Base-by-base conservation (phyloP, 2,329 filamentous ascomycete species). In the Pseudogymnoascus sp. region DNA sequence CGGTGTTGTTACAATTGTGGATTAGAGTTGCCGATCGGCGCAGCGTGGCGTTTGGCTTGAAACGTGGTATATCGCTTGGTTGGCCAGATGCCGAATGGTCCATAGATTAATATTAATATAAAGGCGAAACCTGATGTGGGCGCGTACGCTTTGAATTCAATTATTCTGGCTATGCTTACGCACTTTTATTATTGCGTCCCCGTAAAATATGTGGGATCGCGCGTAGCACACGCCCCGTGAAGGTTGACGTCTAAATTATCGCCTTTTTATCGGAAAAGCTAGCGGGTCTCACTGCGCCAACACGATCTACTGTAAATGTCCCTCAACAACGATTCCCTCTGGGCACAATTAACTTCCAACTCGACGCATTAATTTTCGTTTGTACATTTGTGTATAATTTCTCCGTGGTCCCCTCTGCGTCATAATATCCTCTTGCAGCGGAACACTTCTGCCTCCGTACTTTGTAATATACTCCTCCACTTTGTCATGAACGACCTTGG, bases 1-100 rank as follows among this genome's bases (percentile, higher is more conserved):
- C 43, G 8, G 43, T 53, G 43, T 53, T 33, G 43, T 53, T 18
- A 53, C 43, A 53, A 53, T 53, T 53, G 43, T 53, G 43, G 43
- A 53, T 53, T 53, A 53, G 43, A 53, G 43, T 53, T 53, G 43
- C 25, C 8, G 43, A 30, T 53, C 43, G 8, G 43, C 30, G 43
- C 8, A 30, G 8, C 25, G 14, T 53, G 43, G 43, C 43, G 25
- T 25, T 53, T 12, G n/a, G 43, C 25, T 53, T 18, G 25, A 33
- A 53, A 33, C 25, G n/a, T 3, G 43, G 43, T 18, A 53, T n/a
- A 33, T 15, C 43, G 18, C 43, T 33, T 53, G n/a, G 43, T 18
- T 33, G 25, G 43, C 8, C 12, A 53, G 12, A 53, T 53, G 43
- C 43, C 43, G 43, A 33, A 30, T n/a, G 15, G 1, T 33, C n/a